Base-by-base conservation (phyloP, 2,329 filamentous ascomycete species). In the Fusarium sp. region DNA sequence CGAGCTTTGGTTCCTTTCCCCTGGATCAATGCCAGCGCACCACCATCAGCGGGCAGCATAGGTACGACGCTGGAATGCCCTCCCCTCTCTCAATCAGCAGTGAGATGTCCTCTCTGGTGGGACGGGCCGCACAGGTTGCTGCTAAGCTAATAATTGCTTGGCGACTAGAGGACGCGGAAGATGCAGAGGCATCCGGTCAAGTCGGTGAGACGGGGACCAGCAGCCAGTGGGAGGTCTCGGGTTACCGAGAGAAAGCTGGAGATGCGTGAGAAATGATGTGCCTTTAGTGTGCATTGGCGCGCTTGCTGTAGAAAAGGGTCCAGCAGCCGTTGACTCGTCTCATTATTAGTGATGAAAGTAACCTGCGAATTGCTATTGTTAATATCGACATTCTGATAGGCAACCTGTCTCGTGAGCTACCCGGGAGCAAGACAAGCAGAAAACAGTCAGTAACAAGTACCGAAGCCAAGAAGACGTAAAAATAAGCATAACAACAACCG, bases 381-480 rank as follows among this genome's bases (percentile, higher is more conserved):
- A 71, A 71, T 63, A 12, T 39, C n/a, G 16, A 12, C 3, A 5
- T 55, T 40, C 36, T 55, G n/a, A 71, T 60, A 69, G 65, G 60
- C 6, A 18, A 39, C 11, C 16, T 23, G 23, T 23, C 23, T 4
- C 5, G 23, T 23, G 23, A 23, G 23, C 23, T 23, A 23, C 23
- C 23, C 23, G 23, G 23, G 23, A 23, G 23, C 3, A n/a, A 41
- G 37, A 43, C 13, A 23, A 37, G 47, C 18, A 23, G 46, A 36
- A 13, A 36, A 10, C 34, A 36, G 34, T 10, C 9, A 10, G 4
- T 8, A 50, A 6, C 46, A 50, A 10, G 13, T 5, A 36, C 3
- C 30, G 23, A 13, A 15, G 11, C 12, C 9, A 34, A 9, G 36
- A 2, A 6, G 30, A 13, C 46, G 18, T 9, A 16, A 34, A 11